Percentiles rank a stretch among this genome's conserved stretches.
phyloP scores from a whole-genome alignment of 148 eudicot genomes.

The Bassia scoparia region DNA sequence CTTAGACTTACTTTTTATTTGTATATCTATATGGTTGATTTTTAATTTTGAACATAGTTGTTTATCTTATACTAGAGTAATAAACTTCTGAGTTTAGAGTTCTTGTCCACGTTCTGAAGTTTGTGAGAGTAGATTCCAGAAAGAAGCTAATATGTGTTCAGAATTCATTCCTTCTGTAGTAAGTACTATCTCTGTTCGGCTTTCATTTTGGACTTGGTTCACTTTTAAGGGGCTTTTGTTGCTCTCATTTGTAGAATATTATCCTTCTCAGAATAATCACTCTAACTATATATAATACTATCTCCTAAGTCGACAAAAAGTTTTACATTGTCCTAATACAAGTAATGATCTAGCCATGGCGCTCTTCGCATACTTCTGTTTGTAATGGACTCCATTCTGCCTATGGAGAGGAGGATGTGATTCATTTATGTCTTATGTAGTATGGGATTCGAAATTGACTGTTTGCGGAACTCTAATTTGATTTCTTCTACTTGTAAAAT shows the following conservation, averaged over 20 bases:
- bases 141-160: conserved; percentile 79
- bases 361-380: too few species aligned
- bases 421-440: too few species aligned
- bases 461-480: neutral
- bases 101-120: conserved; percentile 44
- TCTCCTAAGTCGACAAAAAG: too few species aligned
- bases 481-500: neutral
- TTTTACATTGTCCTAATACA: too few species aligned
- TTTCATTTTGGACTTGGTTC: neutral
- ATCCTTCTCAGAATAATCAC: too few species aligned
- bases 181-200: conserved; percentile 36
- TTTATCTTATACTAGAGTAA: neutral
- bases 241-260: too few species aligned
- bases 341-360: too few species aligned
- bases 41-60: neutral
- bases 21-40: neutral
- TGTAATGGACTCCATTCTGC: too few species aligned
- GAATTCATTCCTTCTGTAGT: conserved; percentile 90
- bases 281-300: too few species aligned
- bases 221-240: too few species aligned
- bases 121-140: conserved; percentile 93
- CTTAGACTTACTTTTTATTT: too few species aligned
- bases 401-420: too few species aligned
- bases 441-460: neutral
- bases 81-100: neutral